phyloP scores from a whole-genome alignment of 2,329 filamentous ascomycete genomes.

The Colletotrichum chrysophilum region DNA sequence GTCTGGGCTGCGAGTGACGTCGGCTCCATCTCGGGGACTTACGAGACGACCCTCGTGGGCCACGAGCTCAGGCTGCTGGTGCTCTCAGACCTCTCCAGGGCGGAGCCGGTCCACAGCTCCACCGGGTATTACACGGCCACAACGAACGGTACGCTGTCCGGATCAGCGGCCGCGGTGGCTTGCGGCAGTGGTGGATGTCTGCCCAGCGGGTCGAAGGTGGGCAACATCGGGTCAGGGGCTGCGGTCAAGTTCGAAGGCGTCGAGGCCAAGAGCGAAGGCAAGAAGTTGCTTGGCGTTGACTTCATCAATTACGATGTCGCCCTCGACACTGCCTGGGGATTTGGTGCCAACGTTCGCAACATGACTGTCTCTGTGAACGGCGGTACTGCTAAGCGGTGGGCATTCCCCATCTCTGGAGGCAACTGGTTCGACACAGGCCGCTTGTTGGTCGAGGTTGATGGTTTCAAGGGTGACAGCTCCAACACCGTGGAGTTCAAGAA shows the following conservation, averaged over 20 bases:
- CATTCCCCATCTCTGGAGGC: conserved; percentile 53
- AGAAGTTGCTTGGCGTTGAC: conserved; percentile 49
- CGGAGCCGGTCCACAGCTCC: conserved; percentile 25
- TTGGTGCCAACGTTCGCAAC: conserved; percentile 53
- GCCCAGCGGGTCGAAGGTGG: conserved; percentile 48
- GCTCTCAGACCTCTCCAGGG: conserved; percentile 35
- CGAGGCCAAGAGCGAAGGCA: conserved; percentile 30
- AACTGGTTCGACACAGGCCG: conserved; percentile 57
- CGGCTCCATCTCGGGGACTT: conserved; percentile 34
- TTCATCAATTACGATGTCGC: conserved; percentile 60
- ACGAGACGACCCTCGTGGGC: conserved; percentile 35
- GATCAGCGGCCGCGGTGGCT: conserved; percentile 35
- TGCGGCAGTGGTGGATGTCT: conserved; percentile 45
- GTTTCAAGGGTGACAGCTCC: conserved; percentile 44
- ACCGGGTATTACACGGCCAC: conserved; percentile 48
- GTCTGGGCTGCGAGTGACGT: conserved; percentile 42
- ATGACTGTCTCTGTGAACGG: conserved; percentile 55
- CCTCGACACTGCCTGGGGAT: conserved; percentile 28
- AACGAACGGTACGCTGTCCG: conserved; percentile 36
- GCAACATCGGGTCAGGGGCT: conserved; percentile 37
- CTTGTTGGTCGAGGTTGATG: conserved; percentile 47
- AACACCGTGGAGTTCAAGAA: conserved; percentile 40
- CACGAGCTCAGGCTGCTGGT: conserved; percentile 47
- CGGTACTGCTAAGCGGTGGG: conserved; percentile 44
- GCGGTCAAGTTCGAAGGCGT: conserved; percentile 40